Evolutionary conservation across 345 rosid species (phyloP).

Genomic region (Orychophragmus violaceus): DNA sequence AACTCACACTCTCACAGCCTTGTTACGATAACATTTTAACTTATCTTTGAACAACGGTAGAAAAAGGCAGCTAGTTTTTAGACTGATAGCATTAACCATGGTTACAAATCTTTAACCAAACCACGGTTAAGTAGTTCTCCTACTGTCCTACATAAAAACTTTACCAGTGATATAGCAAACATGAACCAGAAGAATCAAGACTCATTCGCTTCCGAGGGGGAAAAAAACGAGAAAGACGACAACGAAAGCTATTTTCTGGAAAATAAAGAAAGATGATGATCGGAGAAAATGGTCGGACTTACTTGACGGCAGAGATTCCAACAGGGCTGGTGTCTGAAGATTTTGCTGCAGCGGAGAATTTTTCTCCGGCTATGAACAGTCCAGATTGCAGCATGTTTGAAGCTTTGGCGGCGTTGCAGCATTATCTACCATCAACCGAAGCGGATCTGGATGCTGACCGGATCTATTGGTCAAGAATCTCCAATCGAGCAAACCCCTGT

Average conservation of each 20-base stretch:
- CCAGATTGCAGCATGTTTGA: constrained; percentile 41
- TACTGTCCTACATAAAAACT: constrained; percentile 30
- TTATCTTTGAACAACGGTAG: constrained; percentile 34
- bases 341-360: constrained; percentile 29
- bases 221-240: not conserved
- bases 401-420: constrained; percentile 52
- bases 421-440: constrained; percentile 50
- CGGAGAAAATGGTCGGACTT: constrained; percentile 49
- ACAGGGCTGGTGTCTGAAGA: constrained; percentile 60
- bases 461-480: constrained; percentile 42
- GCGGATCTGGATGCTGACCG: constrained; percentile 47
- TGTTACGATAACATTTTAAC: not conserved
- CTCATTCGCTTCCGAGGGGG: not conserved
- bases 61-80: constrained; percentile 9
- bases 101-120: constrained; percentile 34
- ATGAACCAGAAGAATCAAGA: not conserved
- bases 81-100: constrained; percentile 30
- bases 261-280: constrained; percentile 51
- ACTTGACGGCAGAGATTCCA: constrained; percentile 47
- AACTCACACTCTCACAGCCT: constrained; percentile 20
- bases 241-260: not conserved
- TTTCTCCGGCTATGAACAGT: constrained; percentile 34
- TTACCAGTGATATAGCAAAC: constrained; percentile 25
- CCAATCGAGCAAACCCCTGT: constrained; percentile 65
- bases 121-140: constrained; percentile 37